Percentiles rank a stretch among this genome's conserved stretches.
Conservation (phyloP, 176 grass and related monocot genomes). For the Hyparrhenia diplandra region DNA sequence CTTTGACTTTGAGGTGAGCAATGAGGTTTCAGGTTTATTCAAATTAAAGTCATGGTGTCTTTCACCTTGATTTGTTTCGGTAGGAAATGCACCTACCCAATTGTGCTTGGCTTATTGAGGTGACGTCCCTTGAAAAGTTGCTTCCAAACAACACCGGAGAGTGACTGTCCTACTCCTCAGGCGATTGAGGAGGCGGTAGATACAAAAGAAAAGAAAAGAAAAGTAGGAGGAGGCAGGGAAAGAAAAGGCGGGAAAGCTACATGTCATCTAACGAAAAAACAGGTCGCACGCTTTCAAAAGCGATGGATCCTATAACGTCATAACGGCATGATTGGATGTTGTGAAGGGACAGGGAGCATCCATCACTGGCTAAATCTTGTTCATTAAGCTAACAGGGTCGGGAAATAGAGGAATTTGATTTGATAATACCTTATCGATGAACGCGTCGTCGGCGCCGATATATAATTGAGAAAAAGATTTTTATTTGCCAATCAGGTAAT, state of each 20-base stretch:
- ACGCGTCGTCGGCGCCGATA: background rate
- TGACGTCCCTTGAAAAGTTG: slow-evolving; percentile 10
- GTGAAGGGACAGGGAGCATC: slow-evolving; percentile 2
- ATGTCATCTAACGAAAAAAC: slow-evolving; percentile 34
- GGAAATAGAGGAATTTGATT: background rate
- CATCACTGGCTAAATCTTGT: slow-evolving; percentile 40
- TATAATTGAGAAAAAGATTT: background rate
- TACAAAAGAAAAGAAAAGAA: too few species aligned
- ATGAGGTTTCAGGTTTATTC: background rate
- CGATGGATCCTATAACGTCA: slow-evolving; percentile 15
- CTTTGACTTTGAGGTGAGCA: background rate
- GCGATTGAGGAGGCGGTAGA: background rate
- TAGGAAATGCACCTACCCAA: background rate
- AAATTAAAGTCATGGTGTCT: background rate
- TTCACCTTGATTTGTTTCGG: background rate
- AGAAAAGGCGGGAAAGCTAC: slow-evolving; percentile 30
- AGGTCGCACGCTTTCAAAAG: background rate
- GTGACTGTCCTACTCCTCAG: slow-evolving; percentile 28
- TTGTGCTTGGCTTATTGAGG: background rate
- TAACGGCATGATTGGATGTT: slow-evolving; percentile 37
- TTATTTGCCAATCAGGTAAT: background rate
- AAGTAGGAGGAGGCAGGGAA: background rate
- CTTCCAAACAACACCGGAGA: slow-evolving; percentile 11
- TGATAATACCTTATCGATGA: background rate
- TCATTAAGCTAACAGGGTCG: slow-evolving; percentile 28